These are phyloP conservation scores for Talaromyces sp. DNA, from an alignment of 2,329 filamentous ascomycete species.

Conservation along the genomic window DNA sequence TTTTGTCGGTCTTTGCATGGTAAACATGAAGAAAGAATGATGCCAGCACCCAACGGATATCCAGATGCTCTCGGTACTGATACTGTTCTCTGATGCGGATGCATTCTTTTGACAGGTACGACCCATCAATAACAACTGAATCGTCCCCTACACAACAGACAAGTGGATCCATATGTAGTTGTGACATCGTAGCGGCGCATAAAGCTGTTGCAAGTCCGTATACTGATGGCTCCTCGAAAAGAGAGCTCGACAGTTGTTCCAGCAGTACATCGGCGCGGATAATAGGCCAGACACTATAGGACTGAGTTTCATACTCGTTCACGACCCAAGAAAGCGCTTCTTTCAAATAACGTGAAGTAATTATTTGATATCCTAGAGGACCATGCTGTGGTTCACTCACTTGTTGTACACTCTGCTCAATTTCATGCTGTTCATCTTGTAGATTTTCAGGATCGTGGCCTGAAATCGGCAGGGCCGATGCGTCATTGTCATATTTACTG, in stretches of 20 bases:
- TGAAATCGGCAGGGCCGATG: neutral
- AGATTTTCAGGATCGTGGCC: neutral
- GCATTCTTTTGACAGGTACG: constrained; percentile 26
- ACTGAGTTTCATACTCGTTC: constrained; percentile 27
- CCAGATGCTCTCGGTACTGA: constrained; percentile 23
- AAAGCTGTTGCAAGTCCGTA: constrained; percentile 29
- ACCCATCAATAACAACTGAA: constrained; percentile 23
- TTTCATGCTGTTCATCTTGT: neutral
- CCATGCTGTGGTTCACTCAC: neutral
- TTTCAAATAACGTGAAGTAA: neutral
- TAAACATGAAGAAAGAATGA: constrained; percentile 37
- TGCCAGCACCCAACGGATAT: constrained; percentile 26
- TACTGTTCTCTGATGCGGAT: constrained; percentile 26
- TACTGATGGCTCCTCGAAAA: constrained; percentile 13
- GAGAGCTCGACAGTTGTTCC: constrained; percentile 12
- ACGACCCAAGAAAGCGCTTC: constrained; percentile 24
- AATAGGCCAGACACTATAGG: constrained; percentile 34
- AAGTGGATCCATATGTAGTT: constrained; percentile 28
- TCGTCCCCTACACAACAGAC: constrained; percentile 8
- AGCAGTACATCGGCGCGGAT: constrained; percentile 26
- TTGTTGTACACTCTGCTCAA: neutral
- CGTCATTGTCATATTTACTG: neutral
- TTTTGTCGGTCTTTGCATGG: constrained; percentile 33
- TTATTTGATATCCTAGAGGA: neutral
- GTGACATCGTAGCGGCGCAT: constrained; percentile 35